Evolutionary conservation across 495 filamentous ascomycete species (phyloP), one percentile per base, ranked within the genome.

Genomic region (Aspergillus asperescens): DNA sequence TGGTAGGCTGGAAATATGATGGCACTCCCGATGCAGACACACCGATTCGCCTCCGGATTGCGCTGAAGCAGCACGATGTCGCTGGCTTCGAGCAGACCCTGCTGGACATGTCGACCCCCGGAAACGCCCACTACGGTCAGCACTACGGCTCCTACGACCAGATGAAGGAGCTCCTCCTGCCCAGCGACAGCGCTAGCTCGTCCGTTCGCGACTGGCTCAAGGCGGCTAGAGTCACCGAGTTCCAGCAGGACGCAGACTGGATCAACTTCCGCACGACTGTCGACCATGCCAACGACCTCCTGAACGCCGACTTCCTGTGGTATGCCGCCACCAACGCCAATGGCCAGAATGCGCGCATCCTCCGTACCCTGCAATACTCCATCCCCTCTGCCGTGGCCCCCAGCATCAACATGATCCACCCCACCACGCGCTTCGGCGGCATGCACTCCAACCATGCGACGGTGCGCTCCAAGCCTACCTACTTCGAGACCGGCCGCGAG

Each of bases 341-440:
- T 19, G 13, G 5, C 4, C 18, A 63, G 24, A 56, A 71, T 12
- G 56, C 70, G 19, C 63, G 73, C 48, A 67, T 76, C 37, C 70
- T 86, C 32, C 79, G 83, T 8, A 84, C 84, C 1, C 70, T 81
- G 5, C 50, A 70, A 40, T 87, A 86, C 63, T 82, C 81, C 1
- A 59, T 86, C 19, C 84, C 83, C 1, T 65, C 74, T 8, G 60
- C 71, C 4, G 62, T 86, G 9, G 54, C 67, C 9, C 18, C 66
- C 1, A 68, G 78, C 41, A 60, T 82, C 52, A 72, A 78, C 40
- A 67, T 78, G 53, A 70, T 83, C 25, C 72, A 80, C 40, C 81
- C 81, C 1, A 84, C 81, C 1, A 82, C 75, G 15, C 71, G 75
- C 28, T 84, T 83, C 48, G 77, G 76, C 13, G 73, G 78, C 52